Conservation (phyloP, 257 asterid genomes). For the Penstemon newberryi region DNA sequence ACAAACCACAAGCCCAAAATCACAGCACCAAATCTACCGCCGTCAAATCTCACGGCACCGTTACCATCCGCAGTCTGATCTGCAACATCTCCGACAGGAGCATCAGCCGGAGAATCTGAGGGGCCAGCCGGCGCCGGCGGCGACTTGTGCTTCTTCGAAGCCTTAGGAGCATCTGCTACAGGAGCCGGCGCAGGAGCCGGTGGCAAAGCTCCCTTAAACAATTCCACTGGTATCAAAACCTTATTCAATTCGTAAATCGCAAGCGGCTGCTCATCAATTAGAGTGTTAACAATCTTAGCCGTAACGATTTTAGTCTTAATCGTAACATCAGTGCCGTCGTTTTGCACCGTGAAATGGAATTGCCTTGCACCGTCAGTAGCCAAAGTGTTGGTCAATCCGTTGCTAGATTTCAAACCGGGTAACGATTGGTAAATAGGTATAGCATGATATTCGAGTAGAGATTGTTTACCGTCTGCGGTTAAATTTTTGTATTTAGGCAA, state of each 20-base stretch:
- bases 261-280: constrained; percentile 53
- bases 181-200: constrained; percentile 68
- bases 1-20: constrained; percentile 35
- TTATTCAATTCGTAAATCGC: constrained; percentile 45
- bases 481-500: constrained; percentile 55
- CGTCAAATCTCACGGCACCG: constrained; percentile 33
- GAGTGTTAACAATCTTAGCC: constrained; percentile 48
- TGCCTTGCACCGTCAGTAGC: constrained; percentile 60
- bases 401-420: constrained; percentile 48
- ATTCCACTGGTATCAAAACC: constrained; percentile 53
- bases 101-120: constrained; percentile 49
- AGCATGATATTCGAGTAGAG: constrained; percentile 54
- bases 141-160: constrained; percentile 39
- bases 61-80: constrained; percentile 47
- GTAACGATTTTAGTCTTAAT: constrained; percentile 45
- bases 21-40: constrained; percentile 31
- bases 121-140: constrained; percentile 47
- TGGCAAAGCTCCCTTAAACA: constrained; percentile 43
- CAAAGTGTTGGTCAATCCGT: constrained; percentile 51
- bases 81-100: constrained; percentile 40
- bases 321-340: constrained; percentile 58
- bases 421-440: constrained; percentile 50
- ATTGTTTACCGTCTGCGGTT: constrained; percentile 44
- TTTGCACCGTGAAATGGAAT: constrained; percentile 47
- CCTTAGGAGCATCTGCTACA: constrained; percentile 42